Percentiles rank a stretch among this genome's conserved stretches.
Conservation (phyloP, 2,329 filamentous ascomycete genomes). For the Aureobasidium sp. region DNA sequence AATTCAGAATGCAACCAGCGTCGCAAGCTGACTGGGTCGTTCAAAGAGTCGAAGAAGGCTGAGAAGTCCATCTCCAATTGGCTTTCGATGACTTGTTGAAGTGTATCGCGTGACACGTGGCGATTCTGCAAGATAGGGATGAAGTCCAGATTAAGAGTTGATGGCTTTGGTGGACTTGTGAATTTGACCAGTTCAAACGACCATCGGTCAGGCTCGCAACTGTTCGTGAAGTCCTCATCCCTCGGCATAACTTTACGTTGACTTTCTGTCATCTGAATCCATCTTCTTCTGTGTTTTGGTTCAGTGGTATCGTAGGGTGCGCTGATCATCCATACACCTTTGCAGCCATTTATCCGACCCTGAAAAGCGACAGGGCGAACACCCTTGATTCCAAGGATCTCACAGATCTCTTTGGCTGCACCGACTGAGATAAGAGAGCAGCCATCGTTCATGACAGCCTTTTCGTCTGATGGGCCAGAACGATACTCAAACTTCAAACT, state of each 20-base stretch:
- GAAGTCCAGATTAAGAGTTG: conserved; percentile 60
- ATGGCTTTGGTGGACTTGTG: conserved; percentile 43
- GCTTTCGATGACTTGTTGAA: conserved; percentile 45
- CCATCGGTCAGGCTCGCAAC: conserved; percentile 44
- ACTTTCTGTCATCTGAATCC: conserved; percentile 60
- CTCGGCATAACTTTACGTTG: conserved; percentile 59
- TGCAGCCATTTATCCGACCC: conserved; percentile 63
- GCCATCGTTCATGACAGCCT: conserved; percentile 44
- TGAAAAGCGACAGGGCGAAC: conserved; percentile 61
- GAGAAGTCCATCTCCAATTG: conserved; percentile 49
- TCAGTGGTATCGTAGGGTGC: conserved; percentile 39
- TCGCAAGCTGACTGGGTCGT: conserved; percentile 44
- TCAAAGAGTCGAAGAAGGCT: conserved; percentile 46
- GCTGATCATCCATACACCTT: conserved; percentile 68
- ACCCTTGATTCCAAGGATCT: conserved; percentile 41
- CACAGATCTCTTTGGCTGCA: conserved; percentile 49
- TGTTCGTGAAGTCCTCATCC: conserved; percentile 40
- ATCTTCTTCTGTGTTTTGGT: conserved; percentile 38
- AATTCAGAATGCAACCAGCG: conserved; percentile 48
- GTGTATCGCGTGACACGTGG: conserved; percentile 39
- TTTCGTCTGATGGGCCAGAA: background rate
- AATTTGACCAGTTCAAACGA: conserved; percentile 58
- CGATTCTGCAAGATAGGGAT: conserved; percentile 60
- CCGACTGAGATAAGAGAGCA: conserved; percentile 58
- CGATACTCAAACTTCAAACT: conserved; percentile 22